Percentiles rank a stretch among this genome's conserved stretches.
phyloP scores from a whole-genome alignment of 306 rosid species.

The Lathyrus sativus region DNA sequence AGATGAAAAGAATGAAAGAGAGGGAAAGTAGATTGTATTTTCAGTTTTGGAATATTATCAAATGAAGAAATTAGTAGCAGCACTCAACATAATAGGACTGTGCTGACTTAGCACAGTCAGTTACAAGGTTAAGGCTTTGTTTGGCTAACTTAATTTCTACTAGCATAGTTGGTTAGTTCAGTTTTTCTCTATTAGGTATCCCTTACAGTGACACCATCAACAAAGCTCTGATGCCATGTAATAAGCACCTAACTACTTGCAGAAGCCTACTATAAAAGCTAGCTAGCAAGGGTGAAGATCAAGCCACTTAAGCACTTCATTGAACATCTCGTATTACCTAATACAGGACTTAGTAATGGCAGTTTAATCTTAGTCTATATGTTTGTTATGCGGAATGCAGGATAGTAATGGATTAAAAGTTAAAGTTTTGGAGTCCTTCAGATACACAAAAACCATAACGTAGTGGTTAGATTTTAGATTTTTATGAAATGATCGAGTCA shows the following conservation, averaged over 20 bases:
- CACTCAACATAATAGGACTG: too few relatives aligned
- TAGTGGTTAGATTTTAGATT: background rate
- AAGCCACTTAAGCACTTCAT: background rate
- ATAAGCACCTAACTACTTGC: background rate
- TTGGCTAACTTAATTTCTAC: too few relatives aligned
- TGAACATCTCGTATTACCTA: background rate
- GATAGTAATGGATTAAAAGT: background rate
- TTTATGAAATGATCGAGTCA: slow-evolving; percentile 20
- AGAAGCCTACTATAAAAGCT: background rate
- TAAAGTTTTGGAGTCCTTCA: background rate
- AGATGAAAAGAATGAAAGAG: too few relatives aligned
- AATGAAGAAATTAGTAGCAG: too few relatives aligned
- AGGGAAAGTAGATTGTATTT: too few relatives aligned
- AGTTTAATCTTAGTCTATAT: background rate
- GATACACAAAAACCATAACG: slow-evolving; percentile 1
- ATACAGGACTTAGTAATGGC: background rate
- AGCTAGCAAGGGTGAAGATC: background rate
- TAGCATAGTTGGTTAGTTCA: too few relatives aligned
- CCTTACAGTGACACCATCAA: background rate
- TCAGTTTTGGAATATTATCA: too few relatives aligned
- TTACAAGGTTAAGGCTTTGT: too few relatives aligned
- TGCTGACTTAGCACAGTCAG: too few relatives aligned
- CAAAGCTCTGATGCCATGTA: background rate
- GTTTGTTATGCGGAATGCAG: background rate
- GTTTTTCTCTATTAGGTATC: too few relatives aligned